Evolutionary conservation across 2,329 filamentous ascomycete species (phyloP).

Genomic region (Tolypocladium pustulatum): DNA sequence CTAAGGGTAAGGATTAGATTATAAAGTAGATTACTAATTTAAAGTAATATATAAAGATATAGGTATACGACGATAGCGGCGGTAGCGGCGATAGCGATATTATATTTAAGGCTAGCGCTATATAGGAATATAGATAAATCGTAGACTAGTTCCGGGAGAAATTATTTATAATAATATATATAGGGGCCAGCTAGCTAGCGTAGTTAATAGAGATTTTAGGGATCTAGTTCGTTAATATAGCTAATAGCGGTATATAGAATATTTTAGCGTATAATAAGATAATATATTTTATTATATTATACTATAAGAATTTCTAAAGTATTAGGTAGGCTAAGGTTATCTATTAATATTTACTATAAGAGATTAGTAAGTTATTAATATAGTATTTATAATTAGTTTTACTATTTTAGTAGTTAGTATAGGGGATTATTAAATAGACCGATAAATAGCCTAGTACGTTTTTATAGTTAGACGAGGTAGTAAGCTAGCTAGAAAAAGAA

Average conservation of each 20-base stretch:
- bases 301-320: constrained; percentile 13
- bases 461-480: constrained; percentile 1
- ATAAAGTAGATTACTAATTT: no score
- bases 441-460: not conserved
- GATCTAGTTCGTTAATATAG: constrained; percentile 3
- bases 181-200: no score
- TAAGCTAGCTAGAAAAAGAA: not conserved
- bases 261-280: constrained; percentile 4
- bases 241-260: constrained; percentile 4
- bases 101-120: no score
- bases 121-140: no score
- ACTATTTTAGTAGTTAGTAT: no score
- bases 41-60: not conserved
- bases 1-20: not conserved
- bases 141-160: no score
- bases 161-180: no score
- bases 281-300: constrained; percentile 11
- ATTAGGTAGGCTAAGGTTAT: no score
- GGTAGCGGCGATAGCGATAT: no score
- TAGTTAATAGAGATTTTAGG: constrained; percentile 1
- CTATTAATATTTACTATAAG: no score
- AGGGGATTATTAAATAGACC: not conserved
- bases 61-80: not conserved
- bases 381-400: no score
- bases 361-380: no score